These are phyloP conservation scores for Coccomyxa sp. DNA, from an alignment of 139 green algal genomes.

Conservation along the genomic window DNA sequence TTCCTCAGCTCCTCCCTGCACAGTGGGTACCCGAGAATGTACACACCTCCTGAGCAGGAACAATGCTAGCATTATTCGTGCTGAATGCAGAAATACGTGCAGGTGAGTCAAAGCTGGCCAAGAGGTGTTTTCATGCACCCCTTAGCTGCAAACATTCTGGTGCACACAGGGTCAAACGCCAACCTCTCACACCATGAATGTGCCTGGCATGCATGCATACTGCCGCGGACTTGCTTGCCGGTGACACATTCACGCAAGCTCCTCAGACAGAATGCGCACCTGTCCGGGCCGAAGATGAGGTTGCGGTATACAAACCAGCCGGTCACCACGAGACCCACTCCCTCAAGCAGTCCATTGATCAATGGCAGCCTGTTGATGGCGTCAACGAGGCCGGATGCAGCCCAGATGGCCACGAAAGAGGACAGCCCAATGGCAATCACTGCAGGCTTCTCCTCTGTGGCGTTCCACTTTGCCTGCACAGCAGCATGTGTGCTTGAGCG, in stretches of 20 bases:
- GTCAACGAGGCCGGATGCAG: slow-evolving; percentile 26
- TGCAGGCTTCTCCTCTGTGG: slow-evolving; percentile 42
- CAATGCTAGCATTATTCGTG: not conserved
- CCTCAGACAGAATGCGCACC: not conserved
- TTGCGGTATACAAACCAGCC: slow-evolving; percentile 46
- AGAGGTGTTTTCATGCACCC: no score
- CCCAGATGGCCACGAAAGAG: slow-evolving; percentile 29
- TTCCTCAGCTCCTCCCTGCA: slow-evolving; percentile 31
- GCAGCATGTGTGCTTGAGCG: no score
- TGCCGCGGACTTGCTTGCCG: not conserved
- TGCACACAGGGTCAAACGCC: not conserved
- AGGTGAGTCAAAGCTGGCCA: no score
- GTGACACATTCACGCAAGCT: not conserved
- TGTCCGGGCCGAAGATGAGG: slow-evolving; percentile 30
- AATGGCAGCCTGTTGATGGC: slow-evolving; percentile 28
- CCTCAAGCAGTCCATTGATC: slow-evolving; percentile 24
- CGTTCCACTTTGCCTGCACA: slow-evolving; percentile 33
- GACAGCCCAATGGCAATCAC: slow-evolving; percentile 26
- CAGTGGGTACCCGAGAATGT: not conserved
- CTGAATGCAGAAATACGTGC: no score
- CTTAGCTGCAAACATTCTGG: no score
- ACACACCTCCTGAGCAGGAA: not conserved
- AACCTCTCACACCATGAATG: not conserved
- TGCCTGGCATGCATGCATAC: not conserved
- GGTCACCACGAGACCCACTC: slow-evolving; percentile 36